Evolutionary conservation across 345 rosid species (phyloP).

Genomic region (Citrus australasica): DNA sequence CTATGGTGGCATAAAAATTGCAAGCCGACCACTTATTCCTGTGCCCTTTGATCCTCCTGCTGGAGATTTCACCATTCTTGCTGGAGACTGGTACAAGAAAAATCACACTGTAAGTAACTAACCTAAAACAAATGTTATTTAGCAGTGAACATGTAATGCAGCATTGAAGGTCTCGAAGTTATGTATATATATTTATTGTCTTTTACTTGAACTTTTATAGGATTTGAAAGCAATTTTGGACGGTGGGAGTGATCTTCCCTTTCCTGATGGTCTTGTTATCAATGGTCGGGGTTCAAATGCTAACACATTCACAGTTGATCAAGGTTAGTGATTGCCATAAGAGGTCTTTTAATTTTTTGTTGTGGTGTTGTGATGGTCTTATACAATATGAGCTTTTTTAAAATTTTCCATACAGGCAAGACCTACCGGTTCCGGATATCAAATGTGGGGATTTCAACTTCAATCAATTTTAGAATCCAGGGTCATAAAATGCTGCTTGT

Average conservation of each 20-base stretch:
- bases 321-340: slow-evolving; percentile 32
- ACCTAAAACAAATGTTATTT: not conserved
- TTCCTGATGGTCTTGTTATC: slow-evolving; percentile 62
- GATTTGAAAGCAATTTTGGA: slow-evolving; percentile 59
- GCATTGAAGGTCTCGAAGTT: not conserved
- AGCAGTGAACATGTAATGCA: not conserved
- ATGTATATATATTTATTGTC: not conserved
- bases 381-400: not conserved
- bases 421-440: slow-evolving; percentile 75
- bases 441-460: slow-evolving; percentile 63
- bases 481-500: slow-evolving; percentile 72
- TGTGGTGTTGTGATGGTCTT: not conserved
- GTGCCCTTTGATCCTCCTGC: slow-evolving; percentile 74
- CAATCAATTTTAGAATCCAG: slow-evolving; percentile 77
- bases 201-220: slow-evolving; percentile 24
- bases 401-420: slow-evolving; percentile 40
- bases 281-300: slow-evolving; percentile 63
- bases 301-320: slow-evolving; percentile 48
- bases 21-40: slow-evolving; percentile 72
- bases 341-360: not conserved
- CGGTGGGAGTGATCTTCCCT: slow-evolving; percentile 50
- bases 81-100: slow-evolving; percentile 76
- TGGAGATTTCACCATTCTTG: slow-evolving; percentile 61
- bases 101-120: slow-evolving; percentile 51
- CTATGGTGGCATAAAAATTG: slow-evolving; percentile 61